A percentile compares a stretch with the other conserved stretches of the same genome.
phyloP scores from a whole-genome alignment of 352 stramenopile genomes.

The Globisporangium irregulare region DNA sequence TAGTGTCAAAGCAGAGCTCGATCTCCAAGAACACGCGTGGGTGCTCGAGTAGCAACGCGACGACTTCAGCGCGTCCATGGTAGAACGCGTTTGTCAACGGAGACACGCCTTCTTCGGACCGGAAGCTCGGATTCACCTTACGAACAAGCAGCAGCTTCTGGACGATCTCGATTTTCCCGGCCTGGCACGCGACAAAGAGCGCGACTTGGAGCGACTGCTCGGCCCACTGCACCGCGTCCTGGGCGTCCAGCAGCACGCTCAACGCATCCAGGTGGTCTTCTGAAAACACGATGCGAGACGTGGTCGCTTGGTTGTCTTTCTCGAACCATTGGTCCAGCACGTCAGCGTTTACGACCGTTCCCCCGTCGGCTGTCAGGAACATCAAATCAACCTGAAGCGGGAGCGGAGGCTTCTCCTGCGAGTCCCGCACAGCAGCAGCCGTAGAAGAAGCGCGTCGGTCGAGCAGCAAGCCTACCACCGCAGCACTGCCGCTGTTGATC shows the following conservation, averaged over 20 bases:
- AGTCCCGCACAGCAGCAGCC: background rate
- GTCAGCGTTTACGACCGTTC: slow-evolving; percentile 5
- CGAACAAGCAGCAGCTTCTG: slow-evolving; percentile 4
- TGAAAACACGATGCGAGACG: slow-evolving; percentile 8
- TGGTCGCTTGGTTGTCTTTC: background rate
- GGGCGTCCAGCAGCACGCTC: slow-evolving; percentile 5
- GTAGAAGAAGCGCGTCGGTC: background rate
- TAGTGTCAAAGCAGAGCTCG: slow-evolving; percentile 7
- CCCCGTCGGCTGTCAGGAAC: slow-evolving; percentile 6
- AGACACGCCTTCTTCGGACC: slow-evolving; percentile 7
- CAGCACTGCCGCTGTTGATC: slow-evolving; percentile 7
- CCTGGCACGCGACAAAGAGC: slow-evolving; percentile 8
- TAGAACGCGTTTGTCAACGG: slow-evolving; percentile 8
- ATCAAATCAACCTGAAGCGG: slow-evolving; percentile 7
- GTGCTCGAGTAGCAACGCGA: slow-evolving; percentile 11
- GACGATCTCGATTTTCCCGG: background rate
- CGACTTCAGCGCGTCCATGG: slow-evolving; percentile 4
- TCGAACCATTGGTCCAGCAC: slow-evolving; percentile 1
- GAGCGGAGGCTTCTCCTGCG: background rate
- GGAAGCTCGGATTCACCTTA: slow-evolving; percentile 1
- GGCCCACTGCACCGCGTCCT: slow-evolving; percentile 6
- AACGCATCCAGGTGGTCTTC: slow-evolving; percentile 10
- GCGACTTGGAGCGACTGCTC: slow-evolving; percentile 8
- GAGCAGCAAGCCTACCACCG: slow-evolving; percentile 1
- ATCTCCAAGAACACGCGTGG: slow-evolving; percentile 9